Evolutionary conservation across 495 filamentous ascomycete genomes (phyloP).

Genomic region (Penicillium macrosclerotiorum): DNA sequence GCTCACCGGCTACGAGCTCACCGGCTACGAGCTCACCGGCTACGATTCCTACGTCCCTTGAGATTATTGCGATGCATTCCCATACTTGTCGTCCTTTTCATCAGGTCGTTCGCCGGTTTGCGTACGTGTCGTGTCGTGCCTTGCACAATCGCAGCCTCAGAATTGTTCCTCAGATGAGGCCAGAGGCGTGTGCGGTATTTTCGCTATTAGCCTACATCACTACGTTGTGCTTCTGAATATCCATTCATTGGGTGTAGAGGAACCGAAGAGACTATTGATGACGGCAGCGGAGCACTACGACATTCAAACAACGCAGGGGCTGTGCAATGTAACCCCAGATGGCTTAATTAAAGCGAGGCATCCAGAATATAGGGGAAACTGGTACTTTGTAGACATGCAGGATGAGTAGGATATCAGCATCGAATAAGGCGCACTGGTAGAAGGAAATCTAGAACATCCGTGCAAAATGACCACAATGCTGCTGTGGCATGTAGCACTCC

Average conservation of each 20-base stretch:
- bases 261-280: conserved; percentile 5
- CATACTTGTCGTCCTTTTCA: too few species aligned
- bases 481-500: neutral
- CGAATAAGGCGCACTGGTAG: neutral
- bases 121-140: neutral
- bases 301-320: neutral
- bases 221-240: neutral
- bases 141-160: conserved; percentile 1
- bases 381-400: neutral
- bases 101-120: too few species aligned
- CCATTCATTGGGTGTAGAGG: conserved; percentile 1
- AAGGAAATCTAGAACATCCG: neutral
- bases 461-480: neutral
- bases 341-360: neutral
- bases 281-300: neutral
- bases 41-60: too few species aligned
- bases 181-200: conserved; percentile 4
- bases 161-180: neutral
- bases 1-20: too few species aligned
- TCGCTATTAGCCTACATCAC: conserved; percentile 4
- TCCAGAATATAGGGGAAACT: neutral
- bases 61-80: too few species aligned
- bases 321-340: conserved; percentile 2
- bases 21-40: too few species aligned
- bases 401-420: neutral